phyloP scores from a whole-genome alignment of 2,329 filamentous ascomycete genomes.

The Sordariomycetes sp. region DNA sequence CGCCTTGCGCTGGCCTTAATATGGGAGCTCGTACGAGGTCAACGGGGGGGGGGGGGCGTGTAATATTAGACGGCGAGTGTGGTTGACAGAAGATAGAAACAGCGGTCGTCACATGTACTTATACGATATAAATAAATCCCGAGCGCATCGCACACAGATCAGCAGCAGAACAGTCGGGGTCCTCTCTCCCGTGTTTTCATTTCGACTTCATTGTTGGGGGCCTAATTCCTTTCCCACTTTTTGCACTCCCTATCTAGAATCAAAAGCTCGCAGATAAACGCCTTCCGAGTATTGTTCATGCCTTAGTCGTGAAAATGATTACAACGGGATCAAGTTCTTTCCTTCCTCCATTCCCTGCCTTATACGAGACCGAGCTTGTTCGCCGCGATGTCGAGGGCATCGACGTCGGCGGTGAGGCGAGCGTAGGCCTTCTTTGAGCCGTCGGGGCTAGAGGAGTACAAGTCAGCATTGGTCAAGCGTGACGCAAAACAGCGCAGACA shows the following conservation, averaged over 20 bases:
- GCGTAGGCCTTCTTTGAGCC: slow-evolving; percentile 98
- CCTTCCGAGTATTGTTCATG: slow-evolving; percentile 8
- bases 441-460: slow-evolving; percentile 55
- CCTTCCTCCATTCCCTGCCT: slow-evolving; percentile 18
- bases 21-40: not conserved
- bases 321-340: not conserved
- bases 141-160: not conserved
- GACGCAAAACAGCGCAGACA: slow-evolving; percentile 6
- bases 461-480: slow-evolving; percentile 8
- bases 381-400: slow-evolving; percentile 97
- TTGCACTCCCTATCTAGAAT: slow-evolving; percentile 5
- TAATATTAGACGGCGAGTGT: not conserved
- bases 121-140: not conserved
- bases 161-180: not conserved
- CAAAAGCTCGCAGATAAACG: slow-evolving; percentile 8
- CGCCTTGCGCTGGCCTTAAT: not conserved
- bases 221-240: not conserved
- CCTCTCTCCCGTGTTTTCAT: slow-evolving; percentile 1
- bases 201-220: not conserved
- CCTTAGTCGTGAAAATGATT: slow-evolving; percentile 5
- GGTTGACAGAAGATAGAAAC: not conserved
- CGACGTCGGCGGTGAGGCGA: slow-evolving; percentile 89
- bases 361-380: slow-evolving; percentile 99
- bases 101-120: not conserved
- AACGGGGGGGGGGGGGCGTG: not conserved